Evolutionary conservation across 192 early-diverging fungal species (phyloP), one percentile per base, ranked within the genome.

Genomic region (Gigaspora rosea): DNA sequence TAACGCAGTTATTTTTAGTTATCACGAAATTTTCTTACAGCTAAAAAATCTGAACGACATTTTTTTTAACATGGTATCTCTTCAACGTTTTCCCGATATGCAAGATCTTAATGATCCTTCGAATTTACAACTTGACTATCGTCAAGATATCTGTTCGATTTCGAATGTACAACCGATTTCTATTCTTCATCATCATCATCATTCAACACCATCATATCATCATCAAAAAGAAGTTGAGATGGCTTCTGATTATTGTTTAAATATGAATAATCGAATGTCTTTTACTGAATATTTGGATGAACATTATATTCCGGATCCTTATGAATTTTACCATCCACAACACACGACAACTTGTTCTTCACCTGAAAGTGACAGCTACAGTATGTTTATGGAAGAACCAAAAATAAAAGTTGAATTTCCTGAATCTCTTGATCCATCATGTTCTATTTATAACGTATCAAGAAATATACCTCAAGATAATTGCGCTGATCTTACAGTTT

Each of bases 391-490:
- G 61, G 47, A 49, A 10, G 61, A 61, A 46, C n/a, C 72, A 48
- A 74, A 74, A 16, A 74, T 74, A 74, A 74, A 74, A 49, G 8
- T 61, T 9, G 72, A 74, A 48, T 62, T 46, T 48, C 3, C 16
- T 5, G 54, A 61, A 16, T 18, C 54, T 41, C 8, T 59, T 22
- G 46, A 61, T 61, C 15, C 36, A 8, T 18, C n/a, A 36, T 41
- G 18, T 8, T 71, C 32, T 16, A 22, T 66, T 10, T 48, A 71
- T 50, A 50, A 74, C 4, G 58, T 73, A 36, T 27, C 73, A n/a
- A 61, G 73, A 33, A 75, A 20, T n/a, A 5, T 72, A 12, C 35
- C 52, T 18, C 16, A 16, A 3, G 71, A 57, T 2, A 58, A 33
- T 57, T 57, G 71, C n/a, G 12, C 73, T 4, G 73, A 75, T 41